phyloP scores from a whole-genome alignment of 768 basidiomycete genomes.

The Russula olivacea region DNA sequence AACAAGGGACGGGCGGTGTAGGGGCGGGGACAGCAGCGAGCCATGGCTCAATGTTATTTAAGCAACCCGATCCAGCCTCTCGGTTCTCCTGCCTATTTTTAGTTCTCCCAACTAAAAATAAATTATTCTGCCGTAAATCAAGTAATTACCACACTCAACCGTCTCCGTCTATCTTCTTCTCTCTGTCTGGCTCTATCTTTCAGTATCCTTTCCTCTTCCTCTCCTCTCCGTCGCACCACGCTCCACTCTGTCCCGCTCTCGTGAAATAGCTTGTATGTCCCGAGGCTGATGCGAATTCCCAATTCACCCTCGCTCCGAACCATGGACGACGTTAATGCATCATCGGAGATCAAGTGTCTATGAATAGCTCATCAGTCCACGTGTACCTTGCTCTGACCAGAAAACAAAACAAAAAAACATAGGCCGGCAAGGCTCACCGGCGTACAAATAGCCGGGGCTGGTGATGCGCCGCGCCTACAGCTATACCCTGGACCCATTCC shows the following conservation, averaged over 20 bases:
- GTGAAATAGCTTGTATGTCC: slow-evolving; percentile 65
- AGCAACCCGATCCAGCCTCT: too few species aligned
- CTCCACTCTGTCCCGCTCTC: slow-evolving; percentile 60
- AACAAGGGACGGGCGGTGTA: not conserved
- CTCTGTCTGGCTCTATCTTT: slow-evolving; percentile 39
- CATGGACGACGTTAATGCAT: slow-evolving; percentile 27
- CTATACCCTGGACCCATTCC: slow-evolving; percentile 51
- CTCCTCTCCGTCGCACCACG: slow-evolving; percentile 38
- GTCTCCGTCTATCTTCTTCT: slow-evolving; percentile 52
- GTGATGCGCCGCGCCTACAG: slow-evolving; percentile 31
- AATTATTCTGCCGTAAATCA: not conserved
- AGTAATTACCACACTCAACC: slow-evolving; percentile 15
- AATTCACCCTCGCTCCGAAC: slow-evolving; percentile 37
- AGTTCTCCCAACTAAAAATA: not conserved
- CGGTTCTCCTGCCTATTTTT: slow-evolving; percentile 1
- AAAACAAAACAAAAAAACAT: not conserved
- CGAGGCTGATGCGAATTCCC: slow-evolving; percentile 50
- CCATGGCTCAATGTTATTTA: slow-evolving; percentile 4
- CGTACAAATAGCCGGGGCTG: slow-evolving; percentile 28
- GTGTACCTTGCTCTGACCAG: not conserved
- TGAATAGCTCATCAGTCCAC: slow-evolving; percentile 36
- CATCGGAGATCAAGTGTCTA: slow-evolving; percentile 45
- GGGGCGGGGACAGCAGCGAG: slow-evolving; percentile 23
- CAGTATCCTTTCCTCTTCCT: slow-evolving; percentile 34
- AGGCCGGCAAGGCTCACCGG: slow-evolving; percentile 2